Percentiles rank a stretch among this genome's conserved stretches.
Conservation (phyloP, 371 early-diverging fungal genomes). For the Phascolomyces articulosus region DNA sequence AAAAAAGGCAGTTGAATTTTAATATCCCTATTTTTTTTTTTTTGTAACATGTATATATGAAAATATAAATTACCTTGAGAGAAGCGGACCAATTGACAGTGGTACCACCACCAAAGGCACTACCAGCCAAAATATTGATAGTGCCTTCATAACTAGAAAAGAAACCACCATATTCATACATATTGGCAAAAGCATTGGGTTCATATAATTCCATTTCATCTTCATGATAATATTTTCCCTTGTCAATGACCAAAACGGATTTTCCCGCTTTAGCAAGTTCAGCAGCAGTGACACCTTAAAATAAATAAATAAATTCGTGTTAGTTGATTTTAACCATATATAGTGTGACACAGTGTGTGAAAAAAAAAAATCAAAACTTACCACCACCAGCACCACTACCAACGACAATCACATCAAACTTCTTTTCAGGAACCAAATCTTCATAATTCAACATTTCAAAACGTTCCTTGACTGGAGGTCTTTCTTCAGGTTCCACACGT, state of each 20-base stretch:
- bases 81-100: constrained; percentile 67
- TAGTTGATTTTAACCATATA: not conserved
- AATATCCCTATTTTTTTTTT: not conserved
- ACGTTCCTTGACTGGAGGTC: constrained; percentile 20
- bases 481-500: constrained; percentile 16
- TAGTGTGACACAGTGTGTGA: too few relatives aligned
- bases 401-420: constrained; percentile 71
- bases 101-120: constrained; percentile 62
- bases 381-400: constrained; percentile 83
- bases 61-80: constrained; percentile 50
- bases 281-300: constrained; percentile 64
- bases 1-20: not conserved
- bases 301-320: not conserved
- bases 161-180: constrained; percentile 57
- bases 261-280: constrained; percentile 73
- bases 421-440: constrained; percentile 26
- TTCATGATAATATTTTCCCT: constrained; percentile 64
- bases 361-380: constrained; percentile 1
- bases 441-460: constrained; percentile 24
- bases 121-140: constrained; percentile 61
- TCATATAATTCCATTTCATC: constrained; percentile 56
- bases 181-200: constrained; percentile 38
- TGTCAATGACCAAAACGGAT: constrained; percentile 75
- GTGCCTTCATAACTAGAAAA: constrained; percentile 46
- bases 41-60: not conserved